These are phyloP conservation scores for Deinandra increscens DNA, from an alignment of 129 eudicot genomes.

Conservation along the genomic window DNA sequence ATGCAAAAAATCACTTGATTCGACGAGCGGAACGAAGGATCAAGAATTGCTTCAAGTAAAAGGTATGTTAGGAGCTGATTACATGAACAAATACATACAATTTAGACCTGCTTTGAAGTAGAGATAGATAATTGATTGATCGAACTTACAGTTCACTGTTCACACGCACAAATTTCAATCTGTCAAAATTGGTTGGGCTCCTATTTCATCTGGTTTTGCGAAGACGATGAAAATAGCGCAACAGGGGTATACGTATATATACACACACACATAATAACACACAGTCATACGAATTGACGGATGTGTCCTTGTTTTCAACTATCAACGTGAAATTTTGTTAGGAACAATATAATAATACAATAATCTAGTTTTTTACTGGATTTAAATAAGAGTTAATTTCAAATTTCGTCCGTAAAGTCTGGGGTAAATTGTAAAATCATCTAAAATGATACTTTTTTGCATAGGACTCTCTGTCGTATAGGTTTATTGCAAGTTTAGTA, in stretches of 20 bases:
- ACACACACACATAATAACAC: background rate
- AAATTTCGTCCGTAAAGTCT: no score
- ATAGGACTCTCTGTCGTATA: no score
- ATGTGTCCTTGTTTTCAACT: background rate
- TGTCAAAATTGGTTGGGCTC: constrained; percentile 14
- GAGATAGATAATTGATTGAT: constrained; percentile 7
- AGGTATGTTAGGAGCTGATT: constrained; percentile 10
- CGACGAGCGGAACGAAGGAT: background rate
- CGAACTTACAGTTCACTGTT: constrained; percentile 19
- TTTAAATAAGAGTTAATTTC: no score
- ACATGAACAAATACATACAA: background rate
- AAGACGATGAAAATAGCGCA: constrained; percentile 5
- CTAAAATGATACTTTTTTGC: no score
- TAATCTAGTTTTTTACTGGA: no score
- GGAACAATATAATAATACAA: background rate
- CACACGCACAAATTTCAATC: background rate
- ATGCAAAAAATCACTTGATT: background rate
- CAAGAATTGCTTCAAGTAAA: background rate
- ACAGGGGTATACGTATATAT: constrained; percentile 6
- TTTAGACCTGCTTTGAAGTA: background rate
- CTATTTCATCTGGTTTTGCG: background rate
- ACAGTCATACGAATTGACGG: background rate
- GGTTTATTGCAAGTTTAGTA: no score
- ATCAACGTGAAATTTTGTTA: background rate
- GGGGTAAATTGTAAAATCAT: no score